Conservation (phyloP, 2,329 filamentous ascomycete genomes). For the Rhytidhysteron rufulum region DNA sequence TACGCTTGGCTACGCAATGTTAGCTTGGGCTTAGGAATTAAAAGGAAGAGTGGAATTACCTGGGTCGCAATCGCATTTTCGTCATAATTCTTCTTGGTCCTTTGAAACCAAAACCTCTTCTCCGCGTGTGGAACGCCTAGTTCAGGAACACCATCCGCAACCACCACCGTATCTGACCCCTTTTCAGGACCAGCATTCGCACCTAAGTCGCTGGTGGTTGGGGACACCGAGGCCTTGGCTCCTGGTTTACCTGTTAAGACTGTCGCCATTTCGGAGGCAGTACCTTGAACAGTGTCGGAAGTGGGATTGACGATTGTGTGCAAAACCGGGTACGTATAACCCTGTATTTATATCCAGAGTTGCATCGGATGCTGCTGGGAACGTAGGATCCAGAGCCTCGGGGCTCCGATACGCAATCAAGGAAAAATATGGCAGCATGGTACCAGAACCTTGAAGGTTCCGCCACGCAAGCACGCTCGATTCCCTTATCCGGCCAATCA, state of each 20-base stretch:
- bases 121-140: conserved; percentile 14
- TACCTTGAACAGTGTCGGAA: no score
- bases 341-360: no score
- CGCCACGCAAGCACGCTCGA: no score
- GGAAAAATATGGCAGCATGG: not conserved
- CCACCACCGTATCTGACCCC: conserved; percentile 6
- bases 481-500: no score
- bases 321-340: no score
- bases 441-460: not conserved
- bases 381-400: not conserved
- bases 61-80: conserved; percentile 12
- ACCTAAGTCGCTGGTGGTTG: not conserved
- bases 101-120: conserved; percentile 22
- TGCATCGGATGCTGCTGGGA: no score
- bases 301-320: no score
- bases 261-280: not conserved
- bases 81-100: conserved; percentile 11
- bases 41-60: conserved; percentile 2
- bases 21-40: not conserved
- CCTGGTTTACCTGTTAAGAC: not conserved
- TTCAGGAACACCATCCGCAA: conserved; percentile 8
- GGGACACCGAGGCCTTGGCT: not conserved
- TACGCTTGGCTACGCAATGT: conserved; percentile 4
- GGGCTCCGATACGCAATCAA: not conserved
- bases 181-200: not conserved